phyloP scores from a whole-genome alignment of 2,329 filamentous ascomycete genomes.

The Rasamsonia emersonii region DNA sequence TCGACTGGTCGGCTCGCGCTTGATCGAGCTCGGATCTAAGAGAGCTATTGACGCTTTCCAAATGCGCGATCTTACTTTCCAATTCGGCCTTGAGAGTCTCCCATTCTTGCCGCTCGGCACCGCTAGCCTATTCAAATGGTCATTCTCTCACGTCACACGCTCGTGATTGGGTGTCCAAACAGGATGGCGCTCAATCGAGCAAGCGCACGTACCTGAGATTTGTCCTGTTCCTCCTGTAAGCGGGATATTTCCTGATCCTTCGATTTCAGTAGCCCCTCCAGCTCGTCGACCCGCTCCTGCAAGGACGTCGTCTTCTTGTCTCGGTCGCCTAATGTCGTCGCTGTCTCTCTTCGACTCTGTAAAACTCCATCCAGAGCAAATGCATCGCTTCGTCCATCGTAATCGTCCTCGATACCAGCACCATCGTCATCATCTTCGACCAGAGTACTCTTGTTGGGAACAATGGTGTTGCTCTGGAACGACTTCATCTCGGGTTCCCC shows the following conservation, averaged over 20 bases:
- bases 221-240: conserved; percentile 50
- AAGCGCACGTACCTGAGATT: conserved; percentile 32
- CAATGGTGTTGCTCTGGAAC: conserved; percentile 90
- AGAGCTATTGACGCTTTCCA: conserved; percentile 68
- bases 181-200: too few relatives aligned
- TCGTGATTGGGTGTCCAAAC: too few relatives aligned
- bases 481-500: conserved; percentile 74
- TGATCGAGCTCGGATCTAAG: conserved; percentile 71
- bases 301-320: conserved; percentile 67
- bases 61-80: conserved; percentile 65
- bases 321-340: conserved; percentile 44
- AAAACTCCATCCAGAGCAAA: conserved; percentile 52
- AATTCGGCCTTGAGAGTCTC: conserved; percentile 55
- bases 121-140: conserved; percentile 31
- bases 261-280: conserved; percentile 60
- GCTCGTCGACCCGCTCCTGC: conserved; percentile 60
- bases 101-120: conserved; percentile 62
- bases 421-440: conserved; percentile 85
- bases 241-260: conserved; percentile 63
- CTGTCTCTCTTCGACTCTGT: conserved; percentile 38
- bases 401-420: conserved; percentile 46
- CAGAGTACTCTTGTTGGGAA: conserved; percentile 96
- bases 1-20: conserved; percentile 59
- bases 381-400: conserved; percentile 53
- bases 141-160: conserved; percentile 4